These are phyloP conservation scores for Jatropha multifida DNA, from an alignment of 441 rosid genomes.

Conservation along the genomic window DNA sequence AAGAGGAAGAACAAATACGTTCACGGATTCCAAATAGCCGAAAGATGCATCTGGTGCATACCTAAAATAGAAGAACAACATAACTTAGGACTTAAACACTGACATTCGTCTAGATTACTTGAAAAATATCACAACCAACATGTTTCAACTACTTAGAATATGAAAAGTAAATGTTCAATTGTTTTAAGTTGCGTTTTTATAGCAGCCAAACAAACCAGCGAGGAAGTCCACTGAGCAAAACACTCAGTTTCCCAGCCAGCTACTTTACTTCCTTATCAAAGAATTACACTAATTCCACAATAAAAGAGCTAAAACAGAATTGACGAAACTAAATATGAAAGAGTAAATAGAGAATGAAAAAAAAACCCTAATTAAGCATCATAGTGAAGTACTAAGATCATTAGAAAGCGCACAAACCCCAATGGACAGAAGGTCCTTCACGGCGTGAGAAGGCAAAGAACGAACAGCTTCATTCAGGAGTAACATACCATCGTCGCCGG, in stretches of 20 bases:
- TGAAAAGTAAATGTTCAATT: background rate
- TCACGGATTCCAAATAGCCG: conserved; percentile 56
- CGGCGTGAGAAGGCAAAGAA: conserved; percentile 56
- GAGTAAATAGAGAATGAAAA: background rate
- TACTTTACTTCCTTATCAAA: background rate
- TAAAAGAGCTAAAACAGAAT: background rate
- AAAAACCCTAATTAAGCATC: conserved; percentile 11
- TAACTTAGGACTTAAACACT: background rate
- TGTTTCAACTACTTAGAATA: background rate
- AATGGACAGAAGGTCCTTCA: conserved; percentile 54
- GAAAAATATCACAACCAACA: background rate
- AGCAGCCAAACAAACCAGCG: conserved; percentile 1
- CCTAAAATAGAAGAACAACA: conserved; percentile 38
- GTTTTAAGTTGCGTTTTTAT: background rate
- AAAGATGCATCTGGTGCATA: conserved; percentile 71
- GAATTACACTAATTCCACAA: background rate
- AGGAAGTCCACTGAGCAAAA: background rate
- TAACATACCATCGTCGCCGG: conserved; percentile 26
- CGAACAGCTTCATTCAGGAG: conserved; percentile 43
- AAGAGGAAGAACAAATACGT: conserved; percentile 33
- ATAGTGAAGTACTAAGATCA: background rate
- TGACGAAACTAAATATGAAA: background rate
- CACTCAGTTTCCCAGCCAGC: background rate
- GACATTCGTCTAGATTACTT: background rate
- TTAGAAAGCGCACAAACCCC: conserved; percentile 41